Evolutionary conservation across 306 rosid genomes (phyloP), one percentile per base, ranked within the genome.

Genomic region (Lathyrus aphaca): DNA sequence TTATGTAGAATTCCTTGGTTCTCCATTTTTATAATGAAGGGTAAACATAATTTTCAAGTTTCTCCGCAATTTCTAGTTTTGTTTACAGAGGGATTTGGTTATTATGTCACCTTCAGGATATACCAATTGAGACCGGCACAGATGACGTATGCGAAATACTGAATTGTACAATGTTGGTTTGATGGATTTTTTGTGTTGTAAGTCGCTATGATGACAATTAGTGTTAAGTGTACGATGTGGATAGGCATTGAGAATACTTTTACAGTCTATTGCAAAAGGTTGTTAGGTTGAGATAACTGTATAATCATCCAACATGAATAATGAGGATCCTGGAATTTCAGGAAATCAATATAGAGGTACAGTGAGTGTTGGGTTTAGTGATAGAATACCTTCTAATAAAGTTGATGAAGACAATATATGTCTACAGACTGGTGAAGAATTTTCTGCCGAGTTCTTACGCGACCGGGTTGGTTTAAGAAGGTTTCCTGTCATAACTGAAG

Each of bases 391-490:
- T 68, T 74, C 72, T 37, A 84, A 72, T 44, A 56, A 42, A 40
- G 68, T 48, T 50, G 68, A 76, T 72, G 82, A 1, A 50, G 76
- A 78, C 64, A 68, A 85, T 71, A 68, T 91, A 60, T 91, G 89
- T 82, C 3, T 44, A 46, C 95, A 86, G 79, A 95, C 99, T 0
- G 99, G 97, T 19, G 97, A 91, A 84, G 99, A 89, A 79, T 95
- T 95, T 79, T 84, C 99, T 14, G 44, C 87, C 0, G 86, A 91
- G 54, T 95, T 95, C 81, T 55, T 86, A 66, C 87, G 86, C 17
- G 99, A 90, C 39, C 92, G 89, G 63, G 74, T 73, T 64, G 82
- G 80, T 51, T 53, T 75, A 53, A 82, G 96, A 75, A 82, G 91
- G 77, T 44, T 87, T 25, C 81, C 86, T 3, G 67, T 73, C 63